Evolutionary conservation across 305 asterid genomes (phyloP), one percentile per base, ranked within the genome.

Genomic region (Ilex paraguariensis): DNA sequence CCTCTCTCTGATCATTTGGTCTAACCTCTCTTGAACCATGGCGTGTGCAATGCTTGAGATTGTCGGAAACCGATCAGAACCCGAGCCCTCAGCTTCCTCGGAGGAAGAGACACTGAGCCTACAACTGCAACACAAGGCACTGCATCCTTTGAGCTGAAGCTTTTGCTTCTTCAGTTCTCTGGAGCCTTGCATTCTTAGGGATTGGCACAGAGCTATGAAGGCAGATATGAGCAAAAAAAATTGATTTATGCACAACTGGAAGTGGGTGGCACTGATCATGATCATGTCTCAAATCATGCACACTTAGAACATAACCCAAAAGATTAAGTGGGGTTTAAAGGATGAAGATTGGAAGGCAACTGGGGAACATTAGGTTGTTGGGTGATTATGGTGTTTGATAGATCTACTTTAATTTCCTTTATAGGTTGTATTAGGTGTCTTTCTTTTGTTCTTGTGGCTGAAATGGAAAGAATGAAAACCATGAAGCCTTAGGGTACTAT

Each of bases 1-100:
- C 46, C 82, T 74, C 36, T 70, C 85, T 55, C 74, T 77, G 42
- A 86, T 88, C 83, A 86, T 82, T 65, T 61, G 77, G 39, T 80
- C 95, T 21, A 88, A 71, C 80, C 78, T 82, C 59, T 84, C 87
- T 62, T 86, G 95, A 42, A 88, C 93, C 92, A 86, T 82, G 36
- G 95, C 90, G 53, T 88, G 90, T 36, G 90, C 74, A 45, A 79
- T 61, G 80, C 87, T 82, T 15, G 90, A 88, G 50, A 86, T 64
- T 0, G 78, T 60, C 13, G 74, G 81, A 55, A 72, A 62, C 40
- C 79, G 68, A 13, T 48, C 74, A 10, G 88, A 81, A 61, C 17
- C 57, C 2, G 83, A 74, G 73, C 79, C 82, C 42, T 79, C 90
- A 3, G 75, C 61, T 61, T 70, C 85, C 64, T 79, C 85, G 1